Conservation (phyloP, 495 filamentous ascomycete species). For the Cercophora sp. region DNA sequence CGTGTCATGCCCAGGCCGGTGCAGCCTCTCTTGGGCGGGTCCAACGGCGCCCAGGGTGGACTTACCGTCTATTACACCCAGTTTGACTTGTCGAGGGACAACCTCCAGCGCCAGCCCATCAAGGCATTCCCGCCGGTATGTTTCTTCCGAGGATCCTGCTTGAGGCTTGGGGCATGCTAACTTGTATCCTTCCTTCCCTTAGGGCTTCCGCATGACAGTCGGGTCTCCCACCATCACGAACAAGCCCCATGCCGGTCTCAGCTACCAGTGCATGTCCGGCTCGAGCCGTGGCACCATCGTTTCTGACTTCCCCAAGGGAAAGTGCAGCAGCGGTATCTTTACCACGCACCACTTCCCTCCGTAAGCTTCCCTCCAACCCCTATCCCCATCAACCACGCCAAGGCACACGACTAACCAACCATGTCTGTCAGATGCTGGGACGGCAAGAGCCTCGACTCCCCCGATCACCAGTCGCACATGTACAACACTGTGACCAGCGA, state of each 20-base stretch:
- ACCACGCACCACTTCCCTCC: conserved; percentile 45
- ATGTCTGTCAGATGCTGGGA: conserved; percentile 39
- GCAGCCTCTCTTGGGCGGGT: conserved; percentile 40
- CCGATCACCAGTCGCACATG: conserved; percentile 50
- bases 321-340: conserved; percentile 42
- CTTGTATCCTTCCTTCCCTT: background rate
- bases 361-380: background rate
- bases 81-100: conserved; percentile 29
- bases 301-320: conserved; percentile 36
- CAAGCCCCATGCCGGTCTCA: conserved; percentile 35
- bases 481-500: conserved; percentile 35
- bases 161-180: too few species aligned
- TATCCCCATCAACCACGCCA: too few species aligned
- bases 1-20: conserved; percentile 35
- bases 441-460: conserved; percentile 49
- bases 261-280: conserved; percentile 38
- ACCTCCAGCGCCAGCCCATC: conserved; percentile 32
- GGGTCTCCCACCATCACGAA: conserved; percentile 34
- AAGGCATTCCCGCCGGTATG: too few species aligned
- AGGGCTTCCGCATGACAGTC: conserved; percentile 49
- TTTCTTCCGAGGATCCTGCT: too few species aligned
- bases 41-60: conserved; percentile 39
- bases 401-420: too few species aligned
- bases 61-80: conserved; percentile 45
- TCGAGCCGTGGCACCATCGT: conserved; percentile 32